Base-by-base conservation (phyloP, 768 basidiomycete genomes). In the Calvatia gigantea region DNA sequence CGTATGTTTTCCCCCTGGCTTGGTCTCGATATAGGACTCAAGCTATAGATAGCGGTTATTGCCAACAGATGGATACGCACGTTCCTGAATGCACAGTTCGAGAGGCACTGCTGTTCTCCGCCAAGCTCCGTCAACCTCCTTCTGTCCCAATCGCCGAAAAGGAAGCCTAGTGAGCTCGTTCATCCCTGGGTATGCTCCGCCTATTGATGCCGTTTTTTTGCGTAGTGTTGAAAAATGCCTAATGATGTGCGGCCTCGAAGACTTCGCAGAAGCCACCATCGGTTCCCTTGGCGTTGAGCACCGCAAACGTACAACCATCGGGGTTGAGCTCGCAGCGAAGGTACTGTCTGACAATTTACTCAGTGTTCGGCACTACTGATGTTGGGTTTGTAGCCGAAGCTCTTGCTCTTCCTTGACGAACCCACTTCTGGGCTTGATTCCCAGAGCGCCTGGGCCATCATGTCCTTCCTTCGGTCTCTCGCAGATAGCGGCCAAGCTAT, bases 341-440 rank as follows among this genome's bases (percentile, higher is more conserved):
- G 83, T 91, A 66, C n/a, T 19, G 55, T 51, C n/a, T 32, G 6
- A 46, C 21, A 19, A 19, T 2, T 37, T 19, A 2, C 2, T 15
- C 14, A 11, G 14, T 19, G 38, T 41, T 44, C 12, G 21, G 2
- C 4, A 23, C n/a, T 29, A 23, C 23, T 33, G 5, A 29, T n/a
- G 15, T 9, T 1, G 14, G 61, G 67, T 66, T 70, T 60, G 6
- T 54, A 84, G 84, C 93, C 91, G 0, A 84, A 84, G 64, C 74
- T 94, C 0, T 75, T 96, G 0, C 77, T 95, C 17, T 95, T 95
- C 79, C 73, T 94, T 49, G 93, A 94, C 64, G 92, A 95, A 66
- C 94, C 94, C 0, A 95, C 94, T 0, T 86, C 89, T 17, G 91
- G 92, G 51, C 78, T 94, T 12, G 91, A 93, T 65, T 91, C 90